Conservation (phyloP, 2,329 filamentous ascomycete genomes). For the Magnaporthiopsis poae region DNA sequence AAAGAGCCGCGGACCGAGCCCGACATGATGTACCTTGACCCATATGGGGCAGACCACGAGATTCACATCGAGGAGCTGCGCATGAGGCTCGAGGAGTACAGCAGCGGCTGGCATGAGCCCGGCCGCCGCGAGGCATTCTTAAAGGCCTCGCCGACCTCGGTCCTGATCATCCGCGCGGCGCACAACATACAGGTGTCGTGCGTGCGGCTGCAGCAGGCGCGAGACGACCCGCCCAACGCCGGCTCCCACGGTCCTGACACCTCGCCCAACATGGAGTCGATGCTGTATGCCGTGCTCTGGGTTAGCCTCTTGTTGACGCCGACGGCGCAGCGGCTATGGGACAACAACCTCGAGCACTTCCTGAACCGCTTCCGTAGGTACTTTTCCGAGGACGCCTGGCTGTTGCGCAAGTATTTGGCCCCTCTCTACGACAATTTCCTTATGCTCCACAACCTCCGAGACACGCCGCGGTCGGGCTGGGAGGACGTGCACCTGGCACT, state of each 20-base stretch:
- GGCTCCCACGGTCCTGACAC: conserved; percentile 37
- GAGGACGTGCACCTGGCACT: conserved; percentile 28
- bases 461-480: conserved; percentile 16
- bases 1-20: conserved; percentile 23
- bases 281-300: conserved; percentile 68
- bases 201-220: conserved; percentile 31
- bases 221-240: conserved; percentile 16
- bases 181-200: conserved; percentile 72
- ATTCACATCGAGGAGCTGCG: conserved; percentile 51
- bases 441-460: conserved; percentile 16
- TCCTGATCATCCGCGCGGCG: conserved; percentile 65
- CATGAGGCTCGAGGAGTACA: conserved; percentile 43
- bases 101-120: conserved; percentile 25
- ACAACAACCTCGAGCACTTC: conserved; percentile 55
- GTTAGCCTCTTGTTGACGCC: conserved; percentile 49
- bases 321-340: conserved; percentile 39
- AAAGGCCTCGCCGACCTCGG: conserved; percentile 50
- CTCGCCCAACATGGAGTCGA: conserved; percentile 44
- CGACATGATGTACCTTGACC: conserved; percentile 66
- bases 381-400: conserved; percentile 61
- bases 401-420: conserved; percentile 58
- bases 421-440: conserved; percentile 47
- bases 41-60: conserved; percentile 62
- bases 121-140: conserved; percentile 43
- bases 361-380: conserved; percentile 54